A percentile compares a stretch with the other conserved stretches of the same genome.
Evolutionary conservation across 345 rosid species (phyloP).

Genomic region (Theobroma cacao): DNA sequence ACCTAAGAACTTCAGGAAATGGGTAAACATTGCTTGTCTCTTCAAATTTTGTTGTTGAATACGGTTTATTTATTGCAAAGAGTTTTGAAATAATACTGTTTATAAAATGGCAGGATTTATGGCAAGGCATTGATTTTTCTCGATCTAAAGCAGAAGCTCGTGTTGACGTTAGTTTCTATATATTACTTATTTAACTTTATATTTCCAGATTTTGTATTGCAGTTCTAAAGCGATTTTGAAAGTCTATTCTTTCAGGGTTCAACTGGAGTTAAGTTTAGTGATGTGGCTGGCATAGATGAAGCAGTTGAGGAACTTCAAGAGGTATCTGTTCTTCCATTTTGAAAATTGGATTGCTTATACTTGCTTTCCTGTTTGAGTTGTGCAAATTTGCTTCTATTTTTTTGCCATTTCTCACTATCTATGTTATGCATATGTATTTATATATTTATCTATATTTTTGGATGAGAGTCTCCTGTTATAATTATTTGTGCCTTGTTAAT

Average conservation of each 20-base stretch:
- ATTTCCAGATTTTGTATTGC: constrained; percentile 12
- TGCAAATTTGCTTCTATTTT: not conserved
- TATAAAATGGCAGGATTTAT: constrained; percentile 62
- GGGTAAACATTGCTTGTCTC: constrained; percentile 52
- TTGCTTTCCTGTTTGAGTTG: not conserved
- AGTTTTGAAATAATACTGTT: constrained; percentile 11
- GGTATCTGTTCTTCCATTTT: constrained; percentile 39
- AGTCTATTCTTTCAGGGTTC: constrained; percentile 61
- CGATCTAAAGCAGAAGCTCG: constrained; percentile 98
- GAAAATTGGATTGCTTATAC: not conserved
- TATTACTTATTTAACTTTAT: not conserved
- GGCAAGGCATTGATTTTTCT: constrained; percentile 97
- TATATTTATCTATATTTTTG: not conserved
- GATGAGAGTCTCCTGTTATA: not conserved
- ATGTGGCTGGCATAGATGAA: constrained; percentile 97
- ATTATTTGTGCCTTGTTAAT: constrained; percentile 1
- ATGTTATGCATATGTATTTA: not conserved
- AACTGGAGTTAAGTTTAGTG: constrained; percentile 86
- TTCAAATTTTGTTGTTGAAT: constrained; percentile 8
- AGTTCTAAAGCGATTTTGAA: constrained; percentile 17
- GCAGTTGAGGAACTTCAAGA: constrained; percentile 98
- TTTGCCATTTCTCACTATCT: constrained; percentile 10
- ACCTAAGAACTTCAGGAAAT: constrained; percentile 95
- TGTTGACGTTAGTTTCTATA: constrained; percentile 72
- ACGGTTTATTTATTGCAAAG: not conserved